Conservation (phyloP, 169 alveolate genomes). For the Plasmodium knowlesi region DNA sequence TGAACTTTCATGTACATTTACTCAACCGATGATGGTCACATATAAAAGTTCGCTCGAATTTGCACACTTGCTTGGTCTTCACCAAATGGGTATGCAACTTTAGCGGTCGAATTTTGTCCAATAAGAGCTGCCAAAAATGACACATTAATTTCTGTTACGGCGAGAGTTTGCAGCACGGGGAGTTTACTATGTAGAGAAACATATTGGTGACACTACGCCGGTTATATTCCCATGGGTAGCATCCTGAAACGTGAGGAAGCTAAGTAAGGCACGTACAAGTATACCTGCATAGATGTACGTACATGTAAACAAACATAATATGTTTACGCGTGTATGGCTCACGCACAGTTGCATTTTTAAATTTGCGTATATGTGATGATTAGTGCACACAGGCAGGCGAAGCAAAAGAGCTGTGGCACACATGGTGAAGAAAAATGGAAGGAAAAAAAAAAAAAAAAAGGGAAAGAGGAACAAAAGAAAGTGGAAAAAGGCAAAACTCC, state of each 20-base stretch:
- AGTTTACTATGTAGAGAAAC: not conserved
- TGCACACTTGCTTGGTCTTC: not conserved
- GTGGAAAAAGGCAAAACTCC: not conserved
- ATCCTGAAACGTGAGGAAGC: not conserved
- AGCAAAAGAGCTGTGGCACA: not conserved
- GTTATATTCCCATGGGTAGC: not conserved
- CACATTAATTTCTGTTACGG: not conserved
- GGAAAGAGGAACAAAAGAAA: not conserved
- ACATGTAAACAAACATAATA: not conserved
- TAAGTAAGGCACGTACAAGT: not conserved
- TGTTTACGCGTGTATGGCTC: not conserved
- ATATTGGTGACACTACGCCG: not conserved
- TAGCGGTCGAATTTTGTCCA: not conserved
- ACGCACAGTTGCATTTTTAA: not conserved
- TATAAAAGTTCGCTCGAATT: not conserved
- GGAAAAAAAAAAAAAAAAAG: not conserved
- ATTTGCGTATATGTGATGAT: not conserved
- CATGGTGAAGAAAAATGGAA: not conserved
- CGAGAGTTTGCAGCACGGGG: not conserved
- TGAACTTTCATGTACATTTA: not conserved
- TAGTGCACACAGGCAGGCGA: not conserved
- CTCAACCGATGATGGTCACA: not conserved
- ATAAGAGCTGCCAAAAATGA: not conserved
- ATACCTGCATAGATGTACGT: not conserved
- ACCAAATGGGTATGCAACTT: constrained; percentile 9